A percentile compares a stretch with the other conserved stretches of the same genome.
These are phyloP conservation scores for Hyaloperonospora brassicae DNA, from an alignment of 352 stramenopile species.

Conservation along the genomic window DNA sequence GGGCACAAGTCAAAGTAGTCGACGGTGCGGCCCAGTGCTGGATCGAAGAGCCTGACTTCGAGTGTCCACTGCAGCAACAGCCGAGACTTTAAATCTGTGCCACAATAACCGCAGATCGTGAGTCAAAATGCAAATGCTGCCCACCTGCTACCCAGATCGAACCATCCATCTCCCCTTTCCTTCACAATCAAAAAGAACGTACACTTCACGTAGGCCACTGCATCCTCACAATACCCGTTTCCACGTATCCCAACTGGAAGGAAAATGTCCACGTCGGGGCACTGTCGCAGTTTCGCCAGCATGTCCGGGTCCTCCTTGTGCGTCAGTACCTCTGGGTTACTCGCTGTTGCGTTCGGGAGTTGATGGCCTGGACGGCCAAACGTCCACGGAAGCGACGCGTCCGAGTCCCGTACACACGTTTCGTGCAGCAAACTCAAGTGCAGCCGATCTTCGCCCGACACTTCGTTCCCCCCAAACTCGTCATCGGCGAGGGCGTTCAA, in stretches of 20 bases:
- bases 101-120: constrained; percentile 1
- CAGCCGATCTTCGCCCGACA: constrained; percentile 17
- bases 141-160: background rate
- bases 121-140: background rate
- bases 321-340: constrained; percentile 20
- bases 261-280: constrained; percentile 45
- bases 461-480: constrained; percentile 1
- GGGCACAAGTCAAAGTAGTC: constrained; percentile 57
- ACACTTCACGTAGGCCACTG: constrained; percentile 42
- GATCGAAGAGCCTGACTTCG: constrained; percentile 21
- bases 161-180: background rate
- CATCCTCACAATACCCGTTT: constrained; percentile 51
- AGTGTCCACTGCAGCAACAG: constrained; percentile 30
- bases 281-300: constrained; percentile 28
- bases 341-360: constrained; percentile 12
- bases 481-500: no score
- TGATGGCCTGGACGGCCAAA: constrained; percentile 25
- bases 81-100: constrained; percentile 27
- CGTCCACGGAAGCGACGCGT: constrained; percentile 23
- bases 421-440: constrained; percentile 33
- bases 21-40: constrained; percentile 10
- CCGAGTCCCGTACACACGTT: constrained; percentile 15
- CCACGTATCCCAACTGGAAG: constrained; percentile 27
- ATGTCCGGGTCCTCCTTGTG: constrained; percentile 15
- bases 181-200: constrained; percentile 1